Evolutionary conservation across 805 yeast species (phyloP), one percentile per base, ranked within the genome.

Genomic region (Candida arabinofermentans): DNA sequence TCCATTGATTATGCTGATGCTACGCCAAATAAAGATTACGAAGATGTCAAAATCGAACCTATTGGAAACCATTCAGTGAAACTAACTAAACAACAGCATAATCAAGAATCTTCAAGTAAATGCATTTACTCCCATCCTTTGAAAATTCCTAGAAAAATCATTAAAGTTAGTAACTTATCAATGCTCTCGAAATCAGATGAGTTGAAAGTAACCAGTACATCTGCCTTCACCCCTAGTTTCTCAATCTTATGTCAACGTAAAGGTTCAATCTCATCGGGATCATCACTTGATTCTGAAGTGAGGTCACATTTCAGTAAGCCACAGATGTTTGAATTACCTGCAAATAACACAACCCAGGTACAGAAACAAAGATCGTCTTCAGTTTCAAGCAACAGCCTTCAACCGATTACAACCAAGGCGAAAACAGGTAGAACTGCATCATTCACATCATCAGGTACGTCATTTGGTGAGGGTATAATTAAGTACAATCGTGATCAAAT

Each of bases 391-490:
- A 33, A 19, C 24, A 19, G 10, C 21, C 32, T 3, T 14, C 29
- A 24, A n/a, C 26, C 23, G 17, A 38, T 40, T 19, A 24, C 41
- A 32, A 21, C 37, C 5, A 30, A 34, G 19, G 40, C 27, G 31
- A 22, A 29, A n/a, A 32, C 33, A 7, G 35, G 30, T 19, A 42
- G 55, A 24, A 44, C 50, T 5, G 57, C 65, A 1, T 59, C 64
- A 4, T 59, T 62, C 32, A 62, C 66, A n/a, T 61, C 66, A 2
- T 58, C 64, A 1, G 66, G 66, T 22, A 55, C 57, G 14, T 61
- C 65, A 12, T 62, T 62, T 43, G 66, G 66, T 16, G 66, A 62
- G 41, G 66, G 66, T 5, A 62, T 62, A 19, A 59, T 62, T 32
- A 61, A 60, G 44, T 62, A 57, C 41, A 60, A 54, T 40, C 46